Percentiles rank a stretch among this genome's conserved stretches.
phyloP scores from a whole-genome alignment of 225 moss, liverwort and hornwort genomes.

The Sphagnum tenellum region DNA sequence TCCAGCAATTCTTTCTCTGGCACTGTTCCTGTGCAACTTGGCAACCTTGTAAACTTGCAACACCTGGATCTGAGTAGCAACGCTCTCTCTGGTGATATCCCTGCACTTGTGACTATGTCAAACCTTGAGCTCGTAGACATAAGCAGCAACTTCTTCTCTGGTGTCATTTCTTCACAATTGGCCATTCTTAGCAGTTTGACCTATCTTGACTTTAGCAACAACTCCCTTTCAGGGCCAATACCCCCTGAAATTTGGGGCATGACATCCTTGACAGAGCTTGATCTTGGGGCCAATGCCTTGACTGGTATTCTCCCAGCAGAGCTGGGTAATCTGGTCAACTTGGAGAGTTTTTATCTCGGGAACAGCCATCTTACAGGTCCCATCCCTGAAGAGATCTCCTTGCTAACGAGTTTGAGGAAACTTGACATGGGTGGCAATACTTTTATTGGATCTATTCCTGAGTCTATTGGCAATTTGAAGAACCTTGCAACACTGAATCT shows the following conservation, averaged over 20 bases:
- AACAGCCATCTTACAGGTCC: conserved; percentile 32
- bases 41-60: conserved; percentile 24
- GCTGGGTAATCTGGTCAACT: conserved; percentile 36
- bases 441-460: conserved; percentile 49
- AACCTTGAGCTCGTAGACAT: conserved; percentile 19
- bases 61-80: conserved; percentile 33
- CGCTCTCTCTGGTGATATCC: conserved; percentile 31
- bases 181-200: conserved; percentile 30
- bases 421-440: conserved; percentile 55
- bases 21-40: conserved; percentile 34
- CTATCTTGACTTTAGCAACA: conserved; percentile 50
- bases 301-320: conserved; percentile 48
- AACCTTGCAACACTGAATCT: conserved; percentile 28
- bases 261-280: conserved; percentile 38
- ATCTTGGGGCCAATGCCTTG: conserved; percentile 39
- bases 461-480: conserved; percentile 40
- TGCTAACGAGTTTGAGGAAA: conserved; percentile 33
- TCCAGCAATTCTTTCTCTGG: conserved; percentile 35
- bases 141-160: conserved; percentile 25
- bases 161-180: conserved; percentile 36
- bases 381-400: conserved; percentile 46
- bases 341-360: conserved; percentile 46
- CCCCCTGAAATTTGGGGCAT: conserved; percentile 47
- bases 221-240: conserved; percentile 40
- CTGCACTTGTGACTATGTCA: conserved; percentile 12